Evolutionary conservation across 2,329 filamentous ascomycete genomes (phyloP), one percentile per base, ranked within the genome.

Genomic region (Penicillium occitanis): DNA sequence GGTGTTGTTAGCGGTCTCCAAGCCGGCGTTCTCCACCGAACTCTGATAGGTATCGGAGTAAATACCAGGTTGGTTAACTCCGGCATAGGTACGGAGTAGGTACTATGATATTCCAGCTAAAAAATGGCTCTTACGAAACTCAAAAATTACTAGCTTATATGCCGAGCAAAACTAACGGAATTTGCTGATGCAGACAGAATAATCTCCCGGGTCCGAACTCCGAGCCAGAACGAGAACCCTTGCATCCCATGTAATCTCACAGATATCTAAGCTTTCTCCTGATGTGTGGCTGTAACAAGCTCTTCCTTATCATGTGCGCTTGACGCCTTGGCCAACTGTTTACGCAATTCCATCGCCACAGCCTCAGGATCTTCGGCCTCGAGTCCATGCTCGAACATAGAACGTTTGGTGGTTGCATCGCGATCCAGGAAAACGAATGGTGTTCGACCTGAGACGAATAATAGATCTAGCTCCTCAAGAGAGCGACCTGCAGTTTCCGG

Each of bases 401-500:
- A 13, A n/a, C 51, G 10, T 22, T 57, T 57, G 28, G 4, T n/a
- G 11, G 28, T n/a, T 19, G 51, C 51, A 37, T 57, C 51, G 6
- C 7, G 14, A 57, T 57, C 51, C 14, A 57, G 51, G 25, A 57
- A 57, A n/a, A 57, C 51, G 17, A 57, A 35, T 14, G n/a, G 8
- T 10, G 13, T 25, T 25, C 22, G 46, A 50, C 11, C 22, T 13
- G 46, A 14, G 10, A 25, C 22, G 8, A 61, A 61, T 5, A 61
- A 30, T 11, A 61, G 59, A 25, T 61, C 59, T 6, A 61, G 2
- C 30, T 61, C 59, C n/a, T 61, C 59, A 11, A 61, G 28, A 5
- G 59, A 35, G 5, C 42, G 42, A 11, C 44, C 13, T 22, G 44
- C 13, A 17, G 59, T 72, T 44, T 68, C 67, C 1, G 74, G 74